Base-by-base conservation (phyloP, 805 yeast genomes). In the Pichia kluyveri region DNA sequence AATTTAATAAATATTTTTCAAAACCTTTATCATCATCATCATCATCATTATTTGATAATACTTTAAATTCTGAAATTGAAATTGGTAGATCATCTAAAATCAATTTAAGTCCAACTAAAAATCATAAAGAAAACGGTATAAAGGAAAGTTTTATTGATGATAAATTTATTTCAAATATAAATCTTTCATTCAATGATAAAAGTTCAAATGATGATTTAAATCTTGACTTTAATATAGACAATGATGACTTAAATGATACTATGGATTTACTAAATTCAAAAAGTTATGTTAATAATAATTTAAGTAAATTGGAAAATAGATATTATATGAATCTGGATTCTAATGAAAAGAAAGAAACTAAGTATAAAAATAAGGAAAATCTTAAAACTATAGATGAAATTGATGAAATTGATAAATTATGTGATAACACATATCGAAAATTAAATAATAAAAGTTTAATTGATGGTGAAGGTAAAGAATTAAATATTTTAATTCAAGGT, bases 101-200 rank as follows among this genome's bases (percentile, higher is more conserved):
- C 27, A 61, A 58, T 41, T 45, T 63, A 27, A 61, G 65, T 47
- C 65, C 65, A 2, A 38, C 58, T 18, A 60, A 60, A 37, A 34
- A 14, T 10, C n/a, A 49, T 19, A 44, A 38, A 11, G 19, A 17
- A 15, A 47, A 48, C n/a, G 51, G 50, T 30, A 31, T 46, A 23
- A 44, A 50, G 34, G 43, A 48, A 28, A 36, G 41, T 40, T 32
- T 47, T 23, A 23, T 23, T 23, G 26, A 23, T 23, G 26, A 23
- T 23, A 23, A 23, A 23, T 23, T 23, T 23, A 23, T 23, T 23
- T 23, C 26, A 23, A 5, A 23, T 23, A 23, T 23, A 23, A 23
- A 23, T 23, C 26, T 23, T 23, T 19, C 23, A 19, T 19, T 19
- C 30, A 19, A 19, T n/a, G 38, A 23, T 17, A 9, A 19, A 3